Conservation (phyloP, 2,329 filamentous ascomycete species). For the Phaeomoniella chlamydospora region DNA sequence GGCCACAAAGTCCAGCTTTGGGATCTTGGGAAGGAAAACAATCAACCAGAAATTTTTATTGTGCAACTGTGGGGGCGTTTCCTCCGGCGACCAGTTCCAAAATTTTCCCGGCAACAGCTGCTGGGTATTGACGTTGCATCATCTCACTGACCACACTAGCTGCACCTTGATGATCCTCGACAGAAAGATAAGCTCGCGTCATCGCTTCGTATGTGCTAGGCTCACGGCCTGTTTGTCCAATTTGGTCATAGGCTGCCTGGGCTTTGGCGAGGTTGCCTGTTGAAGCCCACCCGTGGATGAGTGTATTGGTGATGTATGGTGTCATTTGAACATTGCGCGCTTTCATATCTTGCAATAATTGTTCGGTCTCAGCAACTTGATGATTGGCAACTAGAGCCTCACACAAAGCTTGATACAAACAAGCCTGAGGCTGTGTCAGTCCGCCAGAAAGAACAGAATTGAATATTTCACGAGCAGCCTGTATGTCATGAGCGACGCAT, state of each 20-base stretch:
- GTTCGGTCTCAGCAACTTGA: slow-evolving; percentile 59
- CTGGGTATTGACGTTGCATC: slow-evolving; percentile 76
- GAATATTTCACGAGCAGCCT: slow-evolving; percentile 67
- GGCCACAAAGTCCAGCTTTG: background rate
- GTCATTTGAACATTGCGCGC: slow-evolving; percentile 66
- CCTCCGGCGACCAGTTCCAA: slow-evolving; percentile 61
- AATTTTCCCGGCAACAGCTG: slow-evolving; percentile 85
- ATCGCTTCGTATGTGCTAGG: slow-evolving; percentile 98
- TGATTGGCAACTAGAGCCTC: slow-evolving; percentile 96
- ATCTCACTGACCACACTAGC: slow-evolving; percentile 77
- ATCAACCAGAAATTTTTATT: background rate
- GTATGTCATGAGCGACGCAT: slow-evolving; percentile 84
- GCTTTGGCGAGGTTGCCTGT: slow-evolving; percentile 70
- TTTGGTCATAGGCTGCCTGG: slow-evolving; percentile 62
- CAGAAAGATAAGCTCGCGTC: slow-evolving; percentile 81
- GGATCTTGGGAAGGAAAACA: background rate
- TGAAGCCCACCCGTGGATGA: slow-evolving; percentile 92
- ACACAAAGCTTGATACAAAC: slow-evolving; percentile 90
- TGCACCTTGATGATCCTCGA: slow-evolving; percentile 64
- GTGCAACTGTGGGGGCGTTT: slow-evolving; percentile 4
- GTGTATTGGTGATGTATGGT: slow-evolving; percentile 93
- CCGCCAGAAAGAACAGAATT: slow-evolving; percentile 59
- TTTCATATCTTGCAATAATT: slow-evolving; percentile 63
- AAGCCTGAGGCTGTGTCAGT: slow-evolving; percentile 59
- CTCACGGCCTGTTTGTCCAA: slow-evolving; percentile 67